Conservation (phyloP, 1,139 yeast genomes). For the Blastobotrys capitulatus region DNA sequence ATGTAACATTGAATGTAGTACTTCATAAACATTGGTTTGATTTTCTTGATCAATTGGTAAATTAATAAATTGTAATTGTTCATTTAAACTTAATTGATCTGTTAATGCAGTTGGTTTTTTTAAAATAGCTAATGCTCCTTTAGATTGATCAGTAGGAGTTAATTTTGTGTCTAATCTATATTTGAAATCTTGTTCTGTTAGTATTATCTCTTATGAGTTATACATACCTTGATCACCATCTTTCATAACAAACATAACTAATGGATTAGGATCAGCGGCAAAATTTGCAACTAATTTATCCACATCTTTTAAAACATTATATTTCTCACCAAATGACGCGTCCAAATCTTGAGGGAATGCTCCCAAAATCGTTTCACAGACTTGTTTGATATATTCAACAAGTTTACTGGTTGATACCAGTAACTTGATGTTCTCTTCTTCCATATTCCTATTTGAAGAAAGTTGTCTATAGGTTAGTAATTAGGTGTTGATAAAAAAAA, state of each 20-base stretch:
- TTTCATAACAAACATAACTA: conserved; percentile 24
- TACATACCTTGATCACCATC: conserved; percentile 13
- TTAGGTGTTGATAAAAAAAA: neutral
- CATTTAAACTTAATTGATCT: conserved; percentile 28
- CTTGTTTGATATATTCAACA: conserved; percentile 16
- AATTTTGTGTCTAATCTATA: conserved; percentile 15
- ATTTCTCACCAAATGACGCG: conserved; percentile 18
- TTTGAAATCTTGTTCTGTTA: conserved; percentile 2
- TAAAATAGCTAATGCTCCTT: conserved; percentile 37
- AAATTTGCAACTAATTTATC: conserved; percentile 17
- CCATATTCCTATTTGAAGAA: neutral
- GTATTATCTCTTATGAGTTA: neutral
- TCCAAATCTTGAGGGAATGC: conserved; percentile 23
- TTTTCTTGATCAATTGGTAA: conserved; percentile 21
- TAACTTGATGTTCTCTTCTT: neutral
- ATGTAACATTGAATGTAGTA: conserved; percentile 52
- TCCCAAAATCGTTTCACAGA: conserved; percentile 20
- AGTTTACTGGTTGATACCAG: conserved; percentile 9
- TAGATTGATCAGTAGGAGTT: conserved; percentile 14
- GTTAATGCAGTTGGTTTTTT: conserved; percentile 41
- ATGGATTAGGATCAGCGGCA: conserved; percentile 22
- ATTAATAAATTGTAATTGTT: conserved; percentile 39
- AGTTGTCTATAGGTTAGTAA: neutral
- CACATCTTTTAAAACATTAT: conserved; percentile 11
- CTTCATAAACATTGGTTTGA: conserved; percentile 39